A percentile compares a stretch with the other conserved stretches of the same genome.
These are phyloP conservation scores for Stachybotrys chlorohalonatus DNA, from an alignment of 2,329 filamentous ascomycete genomes.

Conservation along the genomic window DNA sequence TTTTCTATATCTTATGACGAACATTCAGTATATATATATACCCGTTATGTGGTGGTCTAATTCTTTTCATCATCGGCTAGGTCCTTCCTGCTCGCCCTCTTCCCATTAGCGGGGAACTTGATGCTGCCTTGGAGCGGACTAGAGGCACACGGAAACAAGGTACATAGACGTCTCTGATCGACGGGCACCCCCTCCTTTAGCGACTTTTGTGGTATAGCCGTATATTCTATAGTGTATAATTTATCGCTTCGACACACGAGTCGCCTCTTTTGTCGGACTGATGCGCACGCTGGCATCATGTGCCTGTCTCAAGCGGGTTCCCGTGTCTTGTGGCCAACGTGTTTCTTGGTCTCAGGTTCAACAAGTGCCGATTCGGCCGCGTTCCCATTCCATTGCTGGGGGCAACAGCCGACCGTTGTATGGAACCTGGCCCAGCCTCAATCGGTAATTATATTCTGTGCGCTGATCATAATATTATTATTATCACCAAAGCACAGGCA, in stretches of 20 bases:
- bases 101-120: not conserved
- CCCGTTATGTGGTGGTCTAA: constrained; percentile 19
- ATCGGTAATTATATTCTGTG: too few relatives aligned
- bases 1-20: not conserved
- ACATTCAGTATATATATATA: constrained; percentile 19
- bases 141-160: not conserved
- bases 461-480: too few relatives aligned
- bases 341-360: too few relatives aligned
- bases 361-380: too few relatives aligned
- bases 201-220: constrained; percentile 15
- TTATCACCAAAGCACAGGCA: too few relatives aligned
- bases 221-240: constrained; percentile 29
- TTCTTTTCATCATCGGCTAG: constrained; percentile 12
- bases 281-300: not conserved
- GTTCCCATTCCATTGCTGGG: too few relatives aligned
- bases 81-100: constrained; percentile 9
- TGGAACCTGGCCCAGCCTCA: too few relatives aligned
- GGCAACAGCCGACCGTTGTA: too few relatives aligned
- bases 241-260: constrained; percentile 7
- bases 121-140: not conserved
- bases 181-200: not conserved
- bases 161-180: not conserved
- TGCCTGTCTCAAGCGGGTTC: too few relatives aligned
- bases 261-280: not conserved
- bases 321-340: too few relatives aligned